Conservation (phyloP, 2,329 filamentous ascomycete genomes). For the Thermomyces lanuginosus region DNA sequence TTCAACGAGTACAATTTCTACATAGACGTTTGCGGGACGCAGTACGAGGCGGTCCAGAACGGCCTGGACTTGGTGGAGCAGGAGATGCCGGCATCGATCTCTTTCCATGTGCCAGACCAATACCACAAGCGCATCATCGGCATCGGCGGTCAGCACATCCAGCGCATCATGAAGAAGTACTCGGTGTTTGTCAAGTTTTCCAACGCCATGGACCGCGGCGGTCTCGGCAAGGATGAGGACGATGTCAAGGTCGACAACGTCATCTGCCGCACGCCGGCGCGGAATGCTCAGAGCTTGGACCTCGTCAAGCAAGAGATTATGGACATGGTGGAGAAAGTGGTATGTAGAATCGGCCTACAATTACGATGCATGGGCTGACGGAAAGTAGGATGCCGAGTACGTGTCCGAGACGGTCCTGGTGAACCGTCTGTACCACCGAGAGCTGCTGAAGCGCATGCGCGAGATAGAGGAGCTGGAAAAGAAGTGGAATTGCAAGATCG, state of each 20-base stretch:
- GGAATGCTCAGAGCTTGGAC: constrained; percentile 91
- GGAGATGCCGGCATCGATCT: constrained; percentile 98
- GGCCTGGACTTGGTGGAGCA: constrained; percentile 87
- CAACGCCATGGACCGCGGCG: constrained; percentile 94
- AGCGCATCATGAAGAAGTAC: constrained; percentile 99
- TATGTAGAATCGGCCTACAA: too few relatives aligned
- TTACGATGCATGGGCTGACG: constrained; percentile 3
- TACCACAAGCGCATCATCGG: constrained; percentile 99
- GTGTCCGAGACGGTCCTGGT: constrained; percentile 87
- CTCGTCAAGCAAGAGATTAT: constrained; percentile 97
- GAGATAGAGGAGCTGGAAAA: constrained; percentile 93
- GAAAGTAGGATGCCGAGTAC: constrained; percentile 70
- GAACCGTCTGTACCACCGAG: constrained; percentile 86
- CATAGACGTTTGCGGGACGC: constrained; percentile 85
- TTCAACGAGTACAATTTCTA: constrained; percentile 99
- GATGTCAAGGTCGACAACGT: constrained; percentile 98
- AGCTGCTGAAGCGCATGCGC: constrained; percentile 70
- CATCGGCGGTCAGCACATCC: constrained; percentile 94
- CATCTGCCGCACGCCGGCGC: constrained; percentile 90
- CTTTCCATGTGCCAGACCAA: constrained; percentile 96
- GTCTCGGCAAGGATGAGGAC: constrained; percentile 87
- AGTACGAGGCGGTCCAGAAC: constrained; percentile 88
- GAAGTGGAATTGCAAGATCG: constrained; percentile 99
- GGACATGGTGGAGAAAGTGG: constrained; percentile 95
- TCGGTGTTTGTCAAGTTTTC: constrained; percentile 99